These are phyloP conservation scores for Leersia perrieri DNA, from an alignment of 176 grass and related monocot species.

Conservation along the genomic window DNA sequence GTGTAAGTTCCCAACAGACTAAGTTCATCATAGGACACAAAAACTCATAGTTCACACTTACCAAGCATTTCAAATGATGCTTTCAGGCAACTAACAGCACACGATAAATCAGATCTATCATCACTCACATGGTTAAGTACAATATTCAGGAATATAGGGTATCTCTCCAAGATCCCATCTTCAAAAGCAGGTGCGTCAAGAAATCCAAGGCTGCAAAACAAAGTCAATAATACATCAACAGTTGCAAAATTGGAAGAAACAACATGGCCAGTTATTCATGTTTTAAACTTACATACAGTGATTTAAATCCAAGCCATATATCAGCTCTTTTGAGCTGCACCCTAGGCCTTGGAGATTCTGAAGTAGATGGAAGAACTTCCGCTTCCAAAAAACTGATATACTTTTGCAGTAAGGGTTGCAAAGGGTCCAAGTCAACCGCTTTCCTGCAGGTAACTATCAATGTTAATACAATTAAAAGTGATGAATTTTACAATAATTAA, in stretches of 20 bases:
- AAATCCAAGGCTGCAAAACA: constrained; percentile 82
- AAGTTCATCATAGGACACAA: constrained; percentile 21
- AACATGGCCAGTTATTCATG: constrained; percentile 20
- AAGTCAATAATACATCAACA: constrained; percentile 27
- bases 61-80: constrained; percentile 95
- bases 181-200: constrained; percentile 89
- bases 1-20: constrained; percentile 12
- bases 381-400: constrained; percentile 82
- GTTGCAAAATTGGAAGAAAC: constrained; percentile 2
- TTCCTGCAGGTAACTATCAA: constrained; percentile 49
- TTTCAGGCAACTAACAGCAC: constrained; percentile 93
- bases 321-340: constrained; percentile 76
- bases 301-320: constrained; percentile 99
- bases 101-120: constrained; percentile 88
- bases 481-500: constrained; percentile 32
- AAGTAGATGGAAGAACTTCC: constrained; percentile 63
- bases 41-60: constrained; percentile 44
- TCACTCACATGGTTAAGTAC: constrained; percentile 94
- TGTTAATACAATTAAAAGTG: constrained; percentile 13
- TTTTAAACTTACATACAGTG: constrained; percentile 91
- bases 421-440: constrained; percentile 71
- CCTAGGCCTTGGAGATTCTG: constrained; percentile 64
- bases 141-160: constrained; percentile 90
- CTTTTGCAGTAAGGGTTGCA: constrained; percentile 84
- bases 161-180: constrained; percentile 92